A percentile compares a stretch with the other conserved stretches of the same genome.
phyloP scores from a whole-genome alignment of 345 rosid species.

The Gossypium australe region DNA sequence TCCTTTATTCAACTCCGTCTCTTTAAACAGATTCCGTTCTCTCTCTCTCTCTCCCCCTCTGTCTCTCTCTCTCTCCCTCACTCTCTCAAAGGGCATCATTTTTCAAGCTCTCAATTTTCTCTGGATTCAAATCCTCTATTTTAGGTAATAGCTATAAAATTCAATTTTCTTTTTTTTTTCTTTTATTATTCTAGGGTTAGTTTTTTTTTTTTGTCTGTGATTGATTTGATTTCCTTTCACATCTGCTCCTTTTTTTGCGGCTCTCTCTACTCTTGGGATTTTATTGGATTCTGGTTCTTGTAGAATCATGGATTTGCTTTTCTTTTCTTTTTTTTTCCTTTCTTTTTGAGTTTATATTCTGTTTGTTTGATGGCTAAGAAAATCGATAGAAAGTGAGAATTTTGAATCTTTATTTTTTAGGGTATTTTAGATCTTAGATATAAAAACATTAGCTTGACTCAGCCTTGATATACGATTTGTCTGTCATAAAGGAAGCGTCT shows the following conservation, averaged over 20 bases:
- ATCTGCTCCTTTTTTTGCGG: constrained; percentile 20
- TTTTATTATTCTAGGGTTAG: constrained; percentile 4
- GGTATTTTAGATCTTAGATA: constrained; percentile 22
- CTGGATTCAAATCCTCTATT: constrained; percentile 31
- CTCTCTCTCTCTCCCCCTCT: background rate
- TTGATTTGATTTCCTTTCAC: constrained; percentile 26
- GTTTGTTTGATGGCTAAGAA: constrained; percentile 19
- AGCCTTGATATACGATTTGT: background rate
- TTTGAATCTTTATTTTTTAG: background rate
- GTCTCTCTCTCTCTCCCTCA: background rate
- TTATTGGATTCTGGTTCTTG: constrained; percentile 10
- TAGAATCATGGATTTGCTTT: constrained; percentile 11
- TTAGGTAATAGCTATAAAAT: constrained; percentile 27
- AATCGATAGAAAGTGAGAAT: constrained; percentile 8
- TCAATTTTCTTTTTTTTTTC: constrained; percentile 6
- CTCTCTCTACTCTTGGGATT: constrained; percentile 23
- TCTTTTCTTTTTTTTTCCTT: background rate
- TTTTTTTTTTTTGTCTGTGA: background rate
- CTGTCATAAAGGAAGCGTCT: background rate
- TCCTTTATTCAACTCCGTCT: constrained; percentile 31
- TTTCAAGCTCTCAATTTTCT: constrained; percentile 27
- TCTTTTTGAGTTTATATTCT: background rate
- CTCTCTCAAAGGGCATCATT: constrained; percentile 25
- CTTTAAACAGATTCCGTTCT: constrained; percentile 29
- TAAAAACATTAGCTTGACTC: background rate